phyloP scores from a whole-genome alignment of 2,329 filamentous ascomycete genomes.

The Exophiala dermatitidis region DNA sequence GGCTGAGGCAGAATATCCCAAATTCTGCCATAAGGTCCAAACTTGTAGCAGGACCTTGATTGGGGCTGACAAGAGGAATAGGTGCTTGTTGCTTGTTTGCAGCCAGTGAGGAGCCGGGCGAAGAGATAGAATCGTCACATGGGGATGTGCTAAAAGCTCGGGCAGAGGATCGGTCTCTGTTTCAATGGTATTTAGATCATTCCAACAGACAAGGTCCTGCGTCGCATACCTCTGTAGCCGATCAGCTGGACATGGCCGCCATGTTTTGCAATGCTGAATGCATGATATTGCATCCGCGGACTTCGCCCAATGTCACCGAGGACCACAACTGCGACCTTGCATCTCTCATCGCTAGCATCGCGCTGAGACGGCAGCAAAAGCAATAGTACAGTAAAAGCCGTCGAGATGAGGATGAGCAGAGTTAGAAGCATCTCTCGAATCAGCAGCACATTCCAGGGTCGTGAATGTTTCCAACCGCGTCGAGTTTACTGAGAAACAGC shows the following conservation, averaged over 20 bases:
- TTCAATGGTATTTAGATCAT: slow-evolving; percentile 17
- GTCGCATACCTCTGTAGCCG: slow-evolving; percentile 66
- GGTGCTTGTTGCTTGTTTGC: slow-evolving; percentile 58
- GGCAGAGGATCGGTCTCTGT: slow-evolving; percentile 74
- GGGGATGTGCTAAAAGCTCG: slow-evolving; percentile 60
- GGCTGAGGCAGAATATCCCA: slow-evolving; percentile 68
- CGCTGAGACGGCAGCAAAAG: slow-evolving; percentile 45
- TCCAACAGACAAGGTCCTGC: not conserved
- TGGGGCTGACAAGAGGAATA: slow-evolving; percentile 72
- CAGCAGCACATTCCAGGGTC: not conserved
- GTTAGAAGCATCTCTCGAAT: slow-evolving; percentile 28
- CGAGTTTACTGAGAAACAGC: not conserved
- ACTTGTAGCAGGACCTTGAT: slow-evolving; percentile 82
- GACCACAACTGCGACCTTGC: slow-evolving; percentile 73
- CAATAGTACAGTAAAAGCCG: slow-evolving; percentile 45
- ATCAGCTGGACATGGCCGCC: slow-evolving; percentile 76
- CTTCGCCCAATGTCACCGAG: slow-evolving; percentile 92
- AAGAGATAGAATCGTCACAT: slow-evolving; percentile 66
- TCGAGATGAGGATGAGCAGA: slow-evolving; percentile 36
- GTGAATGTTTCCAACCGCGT: not conserved
- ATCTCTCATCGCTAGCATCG: slow-evolving; percentile 30
- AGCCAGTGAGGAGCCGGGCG: slow-evolving; percentile 59
- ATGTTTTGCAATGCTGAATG: slow-evolving; percentile 78
- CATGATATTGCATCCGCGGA: slow-evolving; percentile 98
- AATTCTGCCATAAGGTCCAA: slow-evolving; percentile 59